Evolutionary conservation across 768 basidiomycete species (phyloP), one percentile per base, ranked within the genome.

Genomic region (Tulasnella sp.): DNA sequence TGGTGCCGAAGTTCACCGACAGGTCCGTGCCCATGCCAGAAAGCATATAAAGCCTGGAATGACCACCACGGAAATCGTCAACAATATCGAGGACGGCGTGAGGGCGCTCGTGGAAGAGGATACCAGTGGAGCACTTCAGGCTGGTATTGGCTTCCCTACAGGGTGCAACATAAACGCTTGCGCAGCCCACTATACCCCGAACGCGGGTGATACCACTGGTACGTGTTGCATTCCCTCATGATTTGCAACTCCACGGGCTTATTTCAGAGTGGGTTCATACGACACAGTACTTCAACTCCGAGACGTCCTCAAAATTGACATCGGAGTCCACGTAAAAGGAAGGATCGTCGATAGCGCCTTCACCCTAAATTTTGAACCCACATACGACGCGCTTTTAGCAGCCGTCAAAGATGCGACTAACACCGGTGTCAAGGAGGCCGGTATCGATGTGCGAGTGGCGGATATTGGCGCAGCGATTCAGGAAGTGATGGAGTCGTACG

Each of bases 401-500:
- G 94, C 96, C 27, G 96, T 95, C 51, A 86, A 83, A 69, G 95
- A 93, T 30, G 93, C 96, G 0, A 98, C 96, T 2, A 81, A 97
- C 63, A 88, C 92, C 26, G 96, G 96, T 34, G 47, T 59, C 21
- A 50, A 94, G 91, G 92, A 94, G 79, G 88, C 95, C 4, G 96
- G 96, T 3, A 97, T 99, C 65, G 96, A 98, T 67, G 88, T 88
- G 0, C 81, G 94, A 53, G 78, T 98, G 53, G 93, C 92, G 56
- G 95, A 98, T 69, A 78, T 99, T 30, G 96, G 84, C 2, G 92
- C 83, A 0, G 80, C 80, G 52, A 94, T 98, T 56, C 95, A 99
- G 71, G 96, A 99, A 70, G 94, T 92, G 1, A 99, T 99, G 96
- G 93, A 97, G 68, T 91, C 88, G 0, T 97, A 97, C 67, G 96